These are phyloP conservation scores for Margaritispora aquatica DNA, from an alignment of 495 filamentous ascomycete genomes.

Conservation along the genomic window DNA sequence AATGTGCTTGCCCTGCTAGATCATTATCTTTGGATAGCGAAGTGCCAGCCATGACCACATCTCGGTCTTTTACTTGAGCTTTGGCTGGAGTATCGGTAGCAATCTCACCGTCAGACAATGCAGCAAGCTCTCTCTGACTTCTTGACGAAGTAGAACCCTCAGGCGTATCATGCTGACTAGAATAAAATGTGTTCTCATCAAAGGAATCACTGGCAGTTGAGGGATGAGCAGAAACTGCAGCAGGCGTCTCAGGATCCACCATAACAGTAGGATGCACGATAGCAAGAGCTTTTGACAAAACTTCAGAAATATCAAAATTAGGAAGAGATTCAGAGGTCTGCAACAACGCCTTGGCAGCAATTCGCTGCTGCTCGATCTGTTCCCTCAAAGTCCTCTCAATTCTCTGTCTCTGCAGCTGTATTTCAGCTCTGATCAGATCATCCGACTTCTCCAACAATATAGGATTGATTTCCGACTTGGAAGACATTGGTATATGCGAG, in stretches of 20 bases:
- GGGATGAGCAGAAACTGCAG: conserved; percentile 24
- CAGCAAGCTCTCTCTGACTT: conserved; percentile 35
- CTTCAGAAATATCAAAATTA: conserved; percentile 69
- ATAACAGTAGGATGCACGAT: conserved; percentile 52
- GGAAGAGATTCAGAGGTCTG: conserved; percentile 57
- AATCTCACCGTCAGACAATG: conserved; percentile 21
- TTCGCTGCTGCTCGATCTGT: conserved; percentile 62
- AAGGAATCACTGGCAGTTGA: conserved; percentile 68
- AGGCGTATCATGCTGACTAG: conserved; percentile 60
- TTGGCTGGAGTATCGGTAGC: conserved; percentile 9
- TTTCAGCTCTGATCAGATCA: conserved; percentile 73
- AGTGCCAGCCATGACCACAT: conserved; percentile 17
- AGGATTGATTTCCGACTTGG: conserved; percentile 58
- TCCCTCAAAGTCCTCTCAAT: conserved; percentile 73
- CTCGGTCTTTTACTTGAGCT: conserved; percentile 7
- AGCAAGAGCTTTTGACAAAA: conserved; percentile 64
- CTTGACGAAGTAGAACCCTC: conserved; percentile 35
- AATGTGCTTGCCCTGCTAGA: conserved; percentile 7
- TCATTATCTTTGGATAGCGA: conserved; percentile 21
- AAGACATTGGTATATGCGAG: conserved; percentile 11
- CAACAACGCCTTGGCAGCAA: conserved; percentile 41
- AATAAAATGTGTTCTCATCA: conserved; percentile 94
- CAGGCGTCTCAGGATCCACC: conserved; percentile 49
- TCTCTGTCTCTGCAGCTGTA: conserved; percentile 70
- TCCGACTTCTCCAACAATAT: conserved; percentile 81